Base-by-base conservation (phyloP, 176 grass and related monocot genomes). In the Musa troglodytarum region DNA sequence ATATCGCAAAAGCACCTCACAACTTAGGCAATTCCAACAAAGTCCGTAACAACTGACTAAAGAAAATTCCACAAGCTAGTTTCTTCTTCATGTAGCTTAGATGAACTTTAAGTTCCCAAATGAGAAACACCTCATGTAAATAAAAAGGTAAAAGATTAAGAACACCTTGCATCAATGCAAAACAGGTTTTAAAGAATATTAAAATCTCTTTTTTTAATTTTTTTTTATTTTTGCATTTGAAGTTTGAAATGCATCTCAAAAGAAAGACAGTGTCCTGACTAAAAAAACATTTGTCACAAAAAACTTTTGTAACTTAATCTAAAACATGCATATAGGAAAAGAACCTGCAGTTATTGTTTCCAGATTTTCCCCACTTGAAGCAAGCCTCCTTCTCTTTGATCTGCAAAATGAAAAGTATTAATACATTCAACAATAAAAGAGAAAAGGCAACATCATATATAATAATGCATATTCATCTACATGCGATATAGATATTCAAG, bases 381-480 rank as follows among this genome's bases (percentile, higher is more conserved):
- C 76, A 13, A 91, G 86, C 58, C 95, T 87, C 82, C 88, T 89
- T 74, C 95, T 89, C 84, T 99, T 99, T 19, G 95, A 94, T 70
- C 95, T 99, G 34, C 43, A 52, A 82, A 72, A 24, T 75, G 17
- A 79, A 54, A 55, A 65, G 21, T 11, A 15, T 2, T 1, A 28
- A 19, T 12, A 53, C 11, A 66, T 50, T 67, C 12, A 57, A 50
- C 66, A 80, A 26, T 53, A 15, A 65, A 82, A 65, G 13, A 76
- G 11, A 51, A 53, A 85, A 51, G 50, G 2, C 19, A 53, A n/a
- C 1, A 10, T 21, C 14, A 77, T 13, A 50, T 61, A 43, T n/a
- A 15, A 21, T 11, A 77, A 13, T 43, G 22, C 19, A 50, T 43
- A 8, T 52, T 14, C 25, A n/a, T 23, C 12, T 54, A 55, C 24